Percentiles rank a stretch among this genome's conserved stretches.
Conservation (phyloP, 306 rosid genomes). For the Citrullus colocynthis region DNA sequence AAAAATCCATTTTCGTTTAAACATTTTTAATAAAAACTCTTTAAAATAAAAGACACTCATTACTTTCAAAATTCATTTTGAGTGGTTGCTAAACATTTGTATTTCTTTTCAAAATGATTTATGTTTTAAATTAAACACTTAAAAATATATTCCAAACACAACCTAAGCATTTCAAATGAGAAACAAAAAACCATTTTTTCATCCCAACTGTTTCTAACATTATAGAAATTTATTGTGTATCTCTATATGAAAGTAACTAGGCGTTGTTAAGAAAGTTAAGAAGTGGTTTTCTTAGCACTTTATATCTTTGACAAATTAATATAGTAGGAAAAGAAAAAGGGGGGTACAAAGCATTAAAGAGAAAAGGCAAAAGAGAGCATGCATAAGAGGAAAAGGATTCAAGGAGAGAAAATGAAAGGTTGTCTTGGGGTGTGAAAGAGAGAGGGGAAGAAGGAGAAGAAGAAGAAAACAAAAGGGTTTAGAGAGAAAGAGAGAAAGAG, state of each 20-base stretch:
- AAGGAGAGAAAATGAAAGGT: background rate
- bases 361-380: slow-evolving; percentile 1
- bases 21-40: no score
- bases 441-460: slow-evolving; percentile 19
- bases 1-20: no score
- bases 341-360: background rate
- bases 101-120: no score
- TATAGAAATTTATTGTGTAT: background rate
- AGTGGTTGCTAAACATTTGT: no score
- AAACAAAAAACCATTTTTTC: background rate
- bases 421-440: slow-evolving; percentile 14
- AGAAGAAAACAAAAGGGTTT: background rate
- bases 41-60: no score
- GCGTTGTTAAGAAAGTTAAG: background rate
- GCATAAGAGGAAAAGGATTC: background rate
- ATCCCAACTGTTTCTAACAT: background rate
- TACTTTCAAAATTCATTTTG: no score
- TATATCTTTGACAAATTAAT: background rate
- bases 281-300: background rate
- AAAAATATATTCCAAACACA: no score
- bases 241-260: background rate
- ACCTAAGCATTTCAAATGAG: no score
- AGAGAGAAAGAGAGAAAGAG: slow-evolving; percentile 27
- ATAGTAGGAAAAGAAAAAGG: background rate
- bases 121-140: no score